Evolutionary conservation across 805 yeast genomes (phyloP).

Genomic region (Candida dendrica): DNA sequence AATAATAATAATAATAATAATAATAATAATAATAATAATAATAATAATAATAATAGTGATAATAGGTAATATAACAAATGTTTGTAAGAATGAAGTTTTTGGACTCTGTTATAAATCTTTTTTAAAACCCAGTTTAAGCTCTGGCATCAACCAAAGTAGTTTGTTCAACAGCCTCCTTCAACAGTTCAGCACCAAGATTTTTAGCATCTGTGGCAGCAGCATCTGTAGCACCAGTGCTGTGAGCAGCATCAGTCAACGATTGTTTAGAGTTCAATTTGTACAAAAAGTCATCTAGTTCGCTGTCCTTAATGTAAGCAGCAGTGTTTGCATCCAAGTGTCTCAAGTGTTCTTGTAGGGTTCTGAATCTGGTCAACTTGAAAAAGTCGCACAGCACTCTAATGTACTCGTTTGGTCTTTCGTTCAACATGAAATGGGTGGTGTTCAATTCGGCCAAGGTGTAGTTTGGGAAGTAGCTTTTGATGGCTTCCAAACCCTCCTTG

Average conservation of each 20-base stretch:
- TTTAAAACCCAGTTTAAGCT: not conserved
- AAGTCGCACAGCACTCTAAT: slow-evolving; percentile 16
- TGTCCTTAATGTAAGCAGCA: not conserved
- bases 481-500: slow-evolving; percentile 20
- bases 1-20: no score
- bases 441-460: slow-evolving; percentile 16
- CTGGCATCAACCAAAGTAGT: not conserved
- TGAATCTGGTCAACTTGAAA: slow-evolving; percentile 18
- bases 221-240: not conserved
- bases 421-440: slow-evolving; percentile 30
- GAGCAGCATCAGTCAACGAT: not conserved
- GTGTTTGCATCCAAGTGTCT: slow-evolving; percentile 2
- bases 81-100: no score
- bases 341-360: slow-evolving; percentile 10
- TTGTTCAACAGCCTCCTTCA: not conserved
- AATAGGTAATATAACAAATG: no score
- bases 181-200: not conserved
- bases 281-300: not conserved
- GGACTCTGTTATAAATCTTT: no score
- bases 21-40: no score
- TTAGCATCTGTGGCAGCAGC: not conserved
- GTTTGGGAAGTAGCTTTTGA: slow-evolving; percentile 21
- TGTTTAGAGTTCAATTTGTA: not conserved
- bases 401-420: slow-evolving; percentile 28
- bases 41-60: no score